phyloP scores from a whole-genome alignment of 2,329 filamentous ascomycete genomes.

The Clonostachys solani region DNA sequence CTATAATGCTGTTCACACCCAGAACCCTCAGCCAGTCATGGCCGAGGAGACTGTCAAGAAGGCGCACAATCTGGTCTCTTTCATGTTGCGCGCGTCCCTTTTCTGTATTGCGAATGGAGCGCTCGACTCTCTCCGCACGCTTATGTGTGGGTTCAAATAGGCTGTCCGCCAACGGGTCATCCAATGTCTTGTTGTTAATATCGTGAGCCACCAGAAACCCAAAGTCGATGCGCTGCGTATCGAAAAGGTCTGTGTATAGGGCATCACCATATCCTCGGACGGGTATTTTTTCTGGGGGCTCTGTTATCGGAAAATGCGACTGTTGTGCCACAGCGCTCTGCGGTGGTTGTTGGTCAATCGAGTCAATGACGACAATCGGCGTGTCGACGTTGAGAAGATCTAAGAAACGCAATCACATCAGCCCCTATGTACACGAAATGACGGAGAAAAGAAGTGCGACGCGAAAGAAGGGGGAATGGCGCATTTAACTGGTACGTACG shows the following conservation, averaged over 20 bases:
- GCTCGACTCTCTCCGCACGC: slow-evolving; percentile 56
- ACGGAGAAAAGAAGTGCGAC: background rate
- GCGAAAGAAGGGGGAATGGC: background rate
- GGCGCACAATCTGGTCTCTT: slow-evolving; percentile 58
- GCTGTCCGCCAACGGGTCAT: slow-evolving; percentile 53
- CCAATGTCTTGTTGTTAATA: slow-evolving; percentile 30
- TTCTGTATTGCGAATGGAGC: slow-evolving; percentile 59
- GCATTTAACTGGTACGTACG: slow-evolving; percentile 49
- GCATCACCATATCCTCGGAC: slow-evolving; percentile 51
- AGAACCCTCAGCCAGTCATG: slow-evolving; percentile 92
- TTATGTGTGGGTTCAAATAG: slow-evolving; percentile 51
- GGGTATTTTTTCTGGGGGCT: slow-evolving; percentile 12
- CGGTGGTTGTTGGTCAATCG: slow-evolving; percentile 11
- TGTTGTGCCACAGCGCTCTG: too few species aligned
- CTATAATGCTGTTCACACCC: slow-evolving; percentile 82
- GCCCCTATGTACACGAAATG: background rate
- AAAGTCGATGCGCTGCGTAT: slow-evolving; percentile 54
- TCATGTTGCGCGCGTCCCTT: slow-evolving; percentile 64
- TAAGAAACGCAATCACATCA: slow-evolving; percentile 23
- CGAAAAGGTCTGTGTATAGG: slow-evolving; percentile 51
- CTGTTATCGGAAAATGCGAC: too few species aligned
- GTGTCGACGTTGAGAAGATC: slow-evolving; percentile 72
- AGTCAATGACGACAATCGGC: slow-evolving; percentile 66
- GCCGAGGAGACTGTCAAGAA: slow-evolving; percentile 79
- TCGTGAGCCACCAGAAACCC: slow-evolving; percentile 44